Evolutionary conservation across 116 monocot genomes (phyloP), one percentile per base, ranked within the genome.

Genomic region (Cymodocea nodosa): DNA sequence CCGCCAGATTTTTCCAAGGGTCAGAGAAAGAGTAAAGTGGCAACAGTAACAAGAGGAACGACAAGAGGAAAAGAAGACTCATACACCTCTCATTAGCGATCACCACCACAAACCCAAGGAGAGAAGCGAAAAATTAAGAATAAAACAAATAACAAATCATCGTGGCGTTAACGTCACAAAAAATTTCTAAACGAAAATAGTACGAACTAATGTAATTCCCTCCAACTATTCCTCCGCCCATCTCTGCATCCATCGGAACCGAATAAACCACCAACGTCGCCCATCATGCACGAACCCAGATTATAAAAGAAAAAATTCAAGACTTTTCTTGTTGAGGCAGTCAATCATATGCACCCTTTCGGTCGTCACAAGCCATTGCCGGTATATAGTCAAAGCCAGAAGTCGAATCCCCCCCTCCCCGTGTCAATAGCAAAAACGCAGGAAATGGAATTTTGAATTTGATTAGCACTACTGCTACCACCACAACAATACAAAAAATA

Each of bases 251-350:
- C 23, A 58, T 9, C 22, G 23, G 23, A 56, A 56, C 58, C 20
- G 25, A 12, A 14, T 20, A 61, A 61, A 34, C 36, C 37, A 34
- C 61, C 37, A 35, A 61, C 61, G 30, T 37, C 15, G 13, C 61
- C 30, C 61, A 61, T 61, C 61, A 61, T n/a, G n/a, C 61, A 61
- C 61, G 25, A 58, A 58, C 58, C 58, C 58, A 58, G 22, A 58
- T n/a, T n/a, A n/a, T n/a, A n/a, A n/a, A n/a, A n/a, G 23, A 58
- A 22, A 13, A 58, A 56, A 56, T 10, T 58, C 58, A 58, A 58
- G 23, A 14, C 58, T 58, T 58, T 58, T 56, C 56, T 22, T 23
- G 7, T 5, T 14, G 58, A 11, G 14, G 14, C 58, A 25, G 24
- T 44, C 44, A 44, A 12, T 44, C 44, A 44, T 11, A 58, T 20